Conservation (phyloP, 2,329 filamentous ascomycete species). For the Alternaria incomplexa region DNA sequence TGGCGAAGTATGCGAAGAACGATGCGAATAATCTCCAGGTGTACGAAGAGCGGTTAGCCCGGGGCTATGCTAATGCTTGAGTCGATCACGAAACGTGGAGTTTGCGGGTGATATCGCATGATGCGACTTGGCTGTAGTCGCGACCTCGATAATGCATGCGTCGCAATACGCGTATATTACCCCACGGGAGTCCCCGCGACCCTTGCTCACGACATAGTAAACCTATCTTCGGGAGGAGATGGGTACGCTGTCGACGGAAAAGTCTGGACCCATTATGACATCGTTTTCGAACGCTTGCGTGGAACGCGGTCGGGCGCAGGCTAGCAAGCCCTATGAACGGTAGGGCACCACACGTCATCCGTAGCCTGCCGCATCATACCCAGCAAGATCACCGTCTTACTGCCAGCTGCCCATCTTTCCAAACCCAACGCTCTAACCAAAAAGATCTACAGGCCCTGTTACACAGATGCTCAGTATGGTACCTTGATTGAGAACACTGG, state of each 20-base stretch:
- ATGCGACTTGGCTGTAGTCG: not conserved
- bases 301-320: conserved; percentile 10
- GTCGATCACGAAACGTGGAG: not conserved
- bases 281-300: conserved; percentile 5
- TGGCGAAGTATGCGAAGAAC: conserved; percentile 6
- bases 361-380: conserved; percentile 5
- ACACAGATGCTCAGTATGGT: not conserved
- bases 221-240: not conserved
- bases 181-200: not conserved
- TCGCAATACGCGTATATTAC: not conserved
- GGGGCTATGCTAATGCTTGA: conserved; percentile 3
- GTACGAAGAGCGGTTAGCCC: not conserved
- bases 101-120: not conserved
- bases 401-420: not conserved
- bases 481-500: not conserved
- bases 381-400: not conserved
- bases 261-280: not conserved
- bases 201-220: not conserved
- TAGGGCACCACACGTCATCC: conserved; percentile 19
- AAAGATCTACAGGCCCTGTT: not conserved
- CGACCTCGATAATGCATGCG: not conserved
- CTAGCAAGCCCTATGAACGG: conserved; percentile 16
- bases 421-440: not conserved
- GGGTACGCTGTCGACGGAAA: not conserved
- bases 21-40: not conserved